These are phyloP conservation scores for Nicotiana benthamiana DNA, from an alignment of 257 asterid genomes.

Conservation along the genomic window DNA sequence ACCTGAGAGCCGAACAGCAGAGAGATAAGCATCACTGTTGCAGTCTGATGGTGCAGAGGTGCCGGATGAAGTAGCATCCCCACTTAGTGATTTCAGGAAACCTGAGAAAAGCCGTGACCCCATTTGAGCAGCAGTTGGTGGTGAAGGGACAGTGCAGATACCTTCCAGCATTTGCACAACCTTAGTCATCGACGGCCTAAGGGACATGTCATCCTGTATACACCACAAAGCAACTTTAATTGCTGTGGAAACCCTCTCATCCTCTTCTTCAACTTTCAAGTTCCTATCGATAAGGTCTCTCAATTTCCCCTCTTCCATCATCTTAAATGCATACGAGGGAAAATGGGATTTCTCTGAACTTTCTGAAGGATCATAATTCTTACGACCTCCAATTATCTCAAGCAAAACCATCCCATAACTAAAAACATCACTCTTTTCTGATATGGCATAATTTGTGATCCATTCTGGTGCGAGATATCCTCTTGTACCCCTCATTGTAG, in stretches of 20 bases:
- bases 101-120: constrained; percentile 59
- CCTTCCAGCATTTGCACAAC: constrained; percentile 98
- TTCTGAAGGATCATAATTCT: constrained; percentile 53
- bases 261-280: constrained; percentile 45
- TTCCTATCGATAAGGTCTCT: constrained; percentile 55
- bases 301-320: constrained; percentile 86
- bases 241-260: constrained; percentile 55
- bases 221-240: constrained; percentile 91
- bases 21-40: constrained; percentile 68
- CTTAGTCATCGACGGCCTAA: constrained; percentile 81
- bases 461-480: constrained; percentile 97
- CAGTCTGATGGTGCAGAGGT: constrained; percentile 53
- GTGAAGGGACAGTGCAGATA: constrained; percentile 56
- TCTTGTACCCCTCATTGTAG: constrained; percentile 79
- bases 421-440: constrained; percentile 90
- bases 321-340: constrained; percentile 69
- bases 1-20: constrained; percentile 87
- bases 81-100: constrained; percentile 53
- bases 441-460: constrained; percentile 90
- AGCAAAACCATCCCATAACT: constrained; percentile 94
- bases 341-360: constrained; percentile 73
- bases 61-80: constrained; percentile 71
- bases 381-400: constrained; percentile 83
- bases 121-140: constrained; percentile 55
- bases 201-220: constrained; percentile 82